phyloP scores from a whole-genome alignment of 306 rosid genomes.

The Lathyrus sativus region DNA sequence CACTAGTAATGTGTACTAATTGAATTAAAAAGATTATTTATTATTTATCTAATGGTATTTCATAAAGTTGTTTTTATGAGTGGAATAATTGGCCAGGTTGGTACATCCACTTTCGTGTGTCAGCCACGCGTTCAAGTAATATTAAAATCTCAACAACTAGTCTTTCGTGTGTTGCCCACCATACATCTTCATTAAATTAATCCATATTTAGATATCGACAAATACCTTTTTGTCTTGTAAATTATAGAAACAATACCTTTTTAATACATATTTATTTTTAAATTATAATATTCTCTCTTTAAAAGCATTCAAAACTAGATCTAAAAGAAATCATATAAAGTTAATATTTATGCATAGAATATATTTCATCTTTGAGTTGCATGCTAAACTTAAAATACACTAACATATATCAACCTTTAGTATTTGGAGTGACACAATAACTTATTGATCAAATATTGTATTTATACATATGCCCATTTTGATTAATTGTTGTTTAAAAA shows the following conservation, averaged over 20 bases:
- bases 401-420: no score
- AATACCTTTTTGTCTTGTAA: not conserved
- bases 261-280: not conserved
- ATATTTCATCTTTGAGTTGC: not conserved
- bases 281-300: not conserved
- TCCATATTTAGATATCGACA: not conserved
- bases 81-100: conserved; percentile 5
- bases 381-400: conserved; percentile 2
- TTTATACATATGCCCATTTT: not conserved
- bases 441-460: not conserved
- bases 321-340: not conserved
- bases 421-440: not conserved
- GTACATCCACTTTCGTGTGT: conserved; percentile 33
- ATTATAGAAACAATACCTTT: not conserved
- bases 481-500: no score
- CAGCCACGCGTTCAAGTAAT: conserved; percentile 10
- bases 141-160: not conserved
- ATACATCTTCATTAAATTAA: not conserved
- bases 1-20: no score
- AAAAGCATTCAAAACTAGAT: not conserved
- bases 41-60: not conserved
- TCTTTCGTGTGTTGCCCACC: conserved; percentile 36
- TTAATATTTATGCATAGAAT: not conserved
- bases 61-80: not conserved
- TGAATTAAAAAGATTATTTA: no score